Evolutionary conservation across 768 basidiomycete genomes (phyloP).

Genomic region (Russula ochroleuca): DNA sequence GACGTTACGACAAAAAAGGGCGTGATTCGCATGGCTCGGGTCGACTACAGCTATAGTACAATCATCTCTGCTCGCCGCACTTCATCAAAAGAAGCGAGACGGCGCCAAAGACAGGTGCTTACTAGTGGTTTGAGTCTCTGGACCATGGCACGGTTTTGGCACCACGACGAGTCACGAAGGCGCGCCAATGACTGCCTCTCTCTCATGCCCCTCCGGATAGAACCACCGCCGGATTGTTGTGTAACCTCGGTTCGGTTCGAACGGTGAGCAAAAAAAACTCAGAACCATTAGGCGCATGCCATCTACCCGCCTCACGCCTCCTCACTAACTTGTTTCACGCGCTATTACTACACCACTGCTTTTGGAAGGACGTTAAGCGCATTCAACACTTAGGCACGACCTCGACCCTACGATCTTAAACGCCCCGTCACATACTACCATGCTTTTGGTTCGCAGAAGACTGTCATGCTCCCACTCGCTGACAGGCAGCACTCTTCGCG

Average conservation of each 20-base stretch:
- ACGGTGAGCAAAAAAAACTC: background rate
- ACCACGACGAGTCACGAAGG: background rate
- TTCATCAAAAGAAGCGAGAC: background rate
- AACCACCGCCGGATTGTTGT: background rate
- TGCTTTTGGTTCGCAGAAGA: background rate
- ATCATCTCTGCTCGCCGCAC: too few relatives aligned
- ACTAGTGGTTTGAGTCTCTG: background rate
- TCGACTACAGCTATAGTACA: too few relatives aligned
- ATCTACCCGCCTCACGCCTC: too few relatives aligned
- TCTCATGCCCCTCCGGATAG: background rate
- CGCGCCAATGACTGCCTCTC: background rate
- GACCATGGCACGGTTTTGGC: background rate
- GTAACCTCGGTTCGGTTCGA: background rate
- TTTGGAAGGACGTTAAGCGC: background rate
- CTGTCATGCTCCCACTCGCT: background rate
- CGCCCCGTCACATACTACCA: background rate
- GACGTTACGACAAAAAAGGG: too few relatives aligned
- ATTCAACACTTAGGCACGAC: background rate
- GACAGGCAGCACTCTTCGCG: too few relatives aligned
- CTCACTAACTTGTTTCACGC: background rate
- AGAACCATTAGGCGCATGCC: too few relatives aligned
- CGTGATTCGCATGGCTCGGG: too few relatives aligned
- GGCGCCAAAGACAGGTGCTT: background rate
- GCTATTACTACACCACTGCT: background rate
- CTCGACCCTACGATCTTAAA: background rate